Evolutionary conservation across 352 stramenopile genomes (phyloP).

Genomic region (Peronospora farinosa): DNA sequence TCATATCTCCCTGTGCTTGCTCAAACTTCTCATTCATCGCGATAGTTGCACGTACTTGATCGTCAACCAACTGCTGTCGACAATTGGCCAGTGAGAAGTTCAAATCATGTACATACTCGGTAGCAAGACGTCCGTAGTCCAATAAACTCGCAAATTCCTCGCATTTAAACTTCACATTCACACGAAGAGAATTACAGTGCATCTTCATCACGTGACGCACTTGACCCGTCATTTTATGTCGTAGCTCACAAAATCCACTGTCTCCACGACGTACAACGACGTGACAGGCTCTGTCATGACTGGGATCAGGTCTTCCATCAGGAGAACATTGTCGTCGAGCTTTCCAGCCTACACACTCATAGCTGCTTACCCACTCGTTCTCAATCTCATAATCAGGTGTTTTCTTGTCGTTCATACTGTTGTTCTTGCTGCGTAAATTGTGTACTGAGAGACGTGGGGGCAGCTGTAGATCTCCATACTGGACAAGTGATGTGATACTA

Average conservation of each 20-base stretch:
- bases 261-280: conserved; percentile 32
- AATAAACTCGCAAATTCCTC: conserved; percentile 39
- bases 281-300: conserved; percentile 36
- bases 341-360: conserved; percentile 52
- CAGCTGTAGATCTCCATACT: too few relatives aligned
- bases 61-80: conserved; percentile 24
- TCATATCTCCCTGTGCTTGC: not conserved
- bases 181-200: conserved; percentile 55
- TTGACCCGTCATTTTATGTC: conserved; percentile 25
- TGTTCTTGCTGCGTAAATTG: too few relatives aligned
- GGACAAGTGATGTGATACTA: too few relatives aligned
- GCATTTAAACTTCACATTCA: conserved; percentile 37
- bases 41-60: conserved; percentile 20
- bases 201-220: conserved; percentile 43
- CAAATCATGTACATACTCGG: conserved; percentile 40
- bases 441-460: too few relatives aligned
- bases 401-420: not conserved
- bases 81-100: conserved; percentile 31
- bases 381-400: conserved; percentile 1
- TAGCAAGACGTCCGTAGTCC: conserved; percentile 30
- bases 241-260: conserved; percentile 46
- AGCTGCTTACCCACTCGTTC: conserved; percentile 16
- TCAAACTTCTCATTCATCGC: conserved; percentile 8
- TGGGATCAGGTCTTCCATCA: conserved; percentile 24
- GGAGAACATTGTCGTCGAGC: conserved; percentile 40